Percentiles rank a stretch among this genome's conserved stretches.
phyloP scores from a whole-genome alignment of 495 filamentous ascomycete species.

The Aspergillus conjunctus region DNA sequence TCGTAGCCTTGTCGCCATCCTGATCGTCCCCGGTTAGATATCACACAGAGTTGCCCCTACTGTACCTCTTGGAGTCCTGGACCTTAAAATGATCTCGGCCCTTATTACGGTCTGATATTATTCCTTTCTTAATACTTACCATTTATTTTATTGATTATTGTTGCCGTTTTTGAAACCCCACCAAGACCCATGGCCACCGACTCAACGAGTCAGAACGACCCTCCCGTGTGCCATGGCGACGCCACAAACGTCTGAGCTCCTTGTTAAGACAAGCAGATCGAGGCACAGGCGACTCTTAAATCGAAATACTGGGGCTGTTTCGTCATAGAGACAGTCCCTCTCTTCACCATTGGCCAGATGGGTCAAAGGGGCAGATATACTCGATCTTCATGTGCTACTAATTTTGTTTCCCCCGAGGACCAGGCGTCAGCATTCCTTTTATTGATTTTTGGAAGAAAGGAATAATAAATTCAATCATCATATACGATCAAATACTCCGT shows the following conservation, averaged over 20 bases:
- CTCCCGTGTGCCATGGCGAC: constrained; percentile 22
- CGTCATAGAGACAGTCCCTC: neutral
- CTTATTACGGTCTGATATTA: neutral
- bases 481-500: too few species aligned
- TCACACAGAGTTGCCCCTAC: constrained; percentile 1
- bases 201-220: constrained; percentile 2
- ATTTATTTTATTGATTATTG: neutral
- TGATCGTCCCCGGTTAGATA: constrained; percentile 2
- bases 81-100: neutral
- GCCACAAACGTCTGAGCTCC: constrained; percentile 24
- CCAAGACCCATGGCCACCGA: neutral
- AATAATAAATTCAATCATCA: too few species aligned
- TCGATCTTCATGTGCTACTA: neutral
- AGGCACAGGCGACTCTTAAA: constrained; percentile 10
- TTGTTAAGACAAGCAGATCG: constrained; percentile 18
- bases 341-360: constrained; percentile 7
- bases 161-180: neutral
- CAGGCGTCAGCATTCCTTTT: too few species aligned
- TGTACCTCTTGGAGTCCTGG: neutral
- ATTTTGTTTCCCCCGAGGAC: too few species aligned
- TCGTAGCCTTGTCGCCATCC: constrained; percentile 7
- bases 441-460: too few species aligned
- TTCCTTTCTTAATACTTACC: neutral
- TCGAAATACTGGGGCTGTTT: neutral
- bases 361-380: constrained; percentile 1